Percentiles rank a stretch among this genome's conserved stretches.
Evolutionary conservation across 345 rosid genomes (phyloP).

Genomic region (Eucalyptus leucophloia): DNA sequence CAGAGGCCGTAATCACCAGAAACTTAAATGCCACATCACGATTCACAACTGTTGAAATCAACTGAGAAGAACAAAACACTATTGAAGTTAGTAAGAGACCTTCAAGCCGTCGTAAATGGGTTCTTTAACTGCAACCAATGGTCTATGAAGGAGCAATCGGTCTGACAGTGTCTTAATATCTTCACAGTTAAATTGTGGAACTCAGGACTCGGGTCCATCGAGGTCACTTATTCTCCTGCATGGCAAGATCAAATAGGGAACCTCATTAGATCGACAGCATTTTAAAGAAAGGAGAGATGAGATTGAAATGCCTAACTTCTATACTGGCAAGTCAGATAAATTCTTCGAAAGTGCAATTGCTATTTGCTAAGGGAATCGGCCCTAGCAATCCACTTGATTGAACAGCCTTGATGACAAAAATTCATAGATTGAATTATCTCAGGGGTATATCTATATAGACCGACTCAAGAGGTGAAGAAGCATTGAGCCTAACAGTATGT

Average conservation of each 20-base stretch:
- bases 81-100: background rate
- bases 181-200: background rate
- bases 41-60: background rate
- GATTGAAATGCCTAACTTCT: background rate
- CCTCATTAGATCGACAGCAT: too few species aligned
- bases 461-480: background rate
- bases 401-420: background rate
- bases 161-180: background rate
- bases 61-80: background rate
- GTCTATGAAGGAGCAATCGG: background rate
- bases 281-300: background rate
- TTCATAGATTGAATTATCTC: background rate
- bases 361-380: background rate
- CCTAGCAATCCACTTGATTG: background rate
- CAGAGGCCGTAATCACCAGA: background rate
- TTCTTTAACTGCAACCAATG: background rate
- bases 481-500: background rate
- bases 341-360: background rate
- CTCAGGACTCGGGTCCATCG: background rate
- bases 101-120: background rate
- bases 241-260: background rate
- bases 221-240: slow-evolving; percentile 7
- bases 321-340: background rate
- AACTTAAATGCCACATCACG: background rate
- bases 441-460: background rate